These are phyloP conservation scores for Saccharomyces jurei DNA, from an alignment of 805 yeast species.

Conservation along the genomic window DNA sequence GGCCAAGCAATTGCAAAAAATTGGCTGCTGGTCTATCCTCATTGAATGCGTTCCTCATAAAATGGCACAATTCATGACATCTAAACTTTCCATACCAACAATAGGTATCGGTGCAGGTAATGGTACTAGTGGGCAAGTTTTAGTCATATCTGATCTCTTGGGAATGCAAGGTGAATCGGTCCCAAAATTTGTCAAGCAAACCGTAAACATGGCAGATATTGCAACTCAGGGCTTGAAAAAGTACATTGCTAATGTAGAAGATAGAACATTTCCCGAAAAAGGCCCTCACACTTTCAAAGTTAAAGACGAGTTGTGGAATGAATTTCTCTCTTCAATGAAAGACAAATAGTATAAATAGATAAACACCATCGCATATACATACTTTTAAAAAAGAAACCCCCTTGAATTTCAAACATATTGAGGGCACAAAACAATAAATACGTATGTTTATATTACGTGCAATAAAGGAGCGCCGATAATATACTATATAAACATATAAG, in stretches of 20 bases:
- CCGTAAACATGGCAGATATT: conserved; percentile 41
- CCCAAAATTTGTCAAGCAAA: conserved; percentile 73
- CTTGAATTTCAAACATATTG: conserved; percentile 10
- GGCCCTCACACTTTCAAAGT: conserved; percentile 60
- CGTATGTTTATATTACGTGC: too few species aligned
- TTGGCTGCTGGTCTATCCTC: conserved; percentile 71
- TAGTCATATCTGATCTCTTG: conserved; percentile 76
- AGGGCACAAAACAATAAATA: not conserved
- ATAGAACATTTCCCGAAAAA: conserved; percentile 49
- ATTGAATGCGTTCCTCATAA: conserved; percentile 81
- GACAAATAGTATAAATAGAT: not conserved
- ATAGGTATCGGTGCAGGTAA: conserved; percentile 96
- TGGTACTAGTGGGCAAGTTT: conserved; percentile 76
- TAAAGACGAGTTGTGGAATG: conserved; percentile 50
- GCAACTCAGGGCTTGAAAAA: conserved; percentile 44
- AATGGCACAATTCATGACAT: conserved; percentile 58
- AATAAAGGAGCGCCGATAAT: not conserved
- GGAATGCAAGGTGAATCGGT: conserved; percentile 56
- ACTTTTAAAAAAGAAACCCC: not conserved
- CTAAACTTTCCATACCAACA: conserved; percentile 58
- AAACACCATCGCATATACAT: not conserved
- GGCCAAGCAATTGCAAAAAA: conserved; percentile 58
- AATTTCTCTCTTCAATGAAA: conserved; percentile 24
- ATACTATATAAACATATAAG: not conserved
- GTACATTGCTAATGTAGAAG: conserved; percentile 55